phyloP scores from a whole-genome alignment of 2,329 filamentous ascomycete species.

The Fusarium sp. region DNA sequence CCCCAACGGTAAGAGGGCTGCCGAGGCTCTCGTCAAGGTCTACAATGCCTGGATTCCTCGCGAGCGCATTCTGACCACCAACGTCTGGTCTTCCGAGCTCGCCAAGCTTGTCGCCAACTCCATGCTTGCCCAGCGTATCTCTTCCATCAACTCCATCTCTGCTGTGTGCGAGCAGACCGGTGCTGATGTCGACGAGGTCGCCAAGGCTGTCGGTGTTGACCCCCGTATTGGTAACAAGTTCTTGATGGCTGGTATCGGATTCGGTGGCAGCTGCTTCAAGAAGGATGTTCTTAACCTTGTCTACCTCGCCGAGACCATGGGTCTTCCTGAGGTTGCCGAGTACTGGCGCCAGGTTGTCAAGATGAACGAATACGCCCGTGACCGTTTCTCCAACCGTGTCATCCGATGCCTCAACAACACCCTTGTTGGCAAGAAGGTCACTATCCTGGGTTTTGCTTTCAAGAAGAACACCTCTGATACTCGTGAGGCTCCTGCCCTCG shows the following conservation, averaged over 20 bases:
- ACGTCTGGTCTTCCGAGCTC: slow-evolving; percentile 81
- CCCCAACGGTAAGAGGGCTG: slow-evolving; percentile 68
- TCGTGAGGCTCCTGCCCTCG: slow-evolving; percentile 75
- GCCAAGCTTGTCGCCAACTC: slow-evolving; percentile 83
- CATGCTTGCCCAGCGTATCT: slow-evolving; percentile 82
- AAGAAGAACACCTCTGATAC: slow-evolving; percentile 84
- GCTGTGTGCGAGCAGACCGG: slow-evolving; percentile 81
- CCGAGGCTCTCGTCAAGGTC: slow-evolving; percentile 70
- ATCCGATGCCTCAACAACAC: slow-evolving; percentile 76
- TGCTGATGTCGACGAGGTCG: slow-evolving; percentile 79
- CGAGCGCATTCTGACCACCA: slow-evolving; percentile 75
- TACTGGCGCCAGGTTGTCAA: slow-evolving; percentile 80
- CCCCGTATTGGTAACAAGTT: slow-evolving; percentile 77
- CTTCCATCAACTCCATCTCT: slow-evolving; percentile 83
- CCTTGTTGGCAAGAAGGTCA: slow-evolving; percentile 75
- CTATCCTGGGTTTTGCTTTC: slow-evolving; percentile 80
- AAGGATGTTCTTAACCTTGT: slow-evolving; percentile 81
- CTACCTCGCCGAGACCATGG: slow-evolving; percentile 77
- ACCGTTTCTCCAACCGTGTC: slow-evolving; percentile 74
- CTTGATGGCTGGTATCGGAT: slow-evolving; percentile 79
- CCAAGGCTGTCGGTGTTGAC: slow-evolving; percentile 74
- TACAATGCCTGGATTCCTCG: slow-evolving; percentile 78
- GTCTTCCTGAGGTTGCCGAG: slow-evolving; percentile 75
- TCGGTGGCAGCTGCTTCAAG: slow-evolving; percentile 84
- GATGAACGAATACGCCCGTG: slow-evolving; percentile 81